Evolutionary conservation across 495 filamentous ascomycete genomes (phyloP).

Genomic region (Talaromyces ruber): DNA sequence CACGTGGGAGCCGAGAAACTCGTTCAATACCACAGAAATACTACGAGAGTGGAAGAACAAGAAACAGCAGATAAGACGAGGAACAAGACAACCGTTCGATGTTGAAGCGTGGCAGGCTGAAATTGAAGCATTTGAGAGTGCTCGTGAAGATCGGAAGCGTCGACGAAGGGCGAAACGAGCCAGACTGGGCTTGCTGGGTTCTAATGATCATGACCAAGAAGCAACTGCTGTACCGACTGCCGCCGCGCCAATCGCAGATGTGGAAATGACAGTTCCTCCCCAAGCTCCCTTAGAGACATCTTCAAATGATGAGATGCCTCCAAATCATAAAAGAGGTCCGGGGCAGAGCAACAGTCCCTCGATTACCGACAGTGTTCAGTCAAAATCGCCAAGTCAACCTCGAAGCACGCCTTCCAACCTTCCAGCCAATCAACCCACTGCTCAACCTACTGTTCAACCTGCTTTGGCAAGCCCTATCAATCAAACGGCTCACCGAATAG

Average conservation of each 20-base stretch:
- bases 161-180: conserved; percentile 38
- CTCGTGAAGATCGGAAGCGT: conserved; percentile 31
- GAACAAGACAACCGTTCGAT: conserved; percentile 37
- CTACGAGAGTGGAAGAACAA: conserved; percentile 45
- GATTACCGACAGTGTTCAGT: background rate
- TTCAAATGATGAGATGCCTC: background rate
- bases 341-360: background rate
- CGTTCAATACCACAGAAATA: conserved; percentile 41
- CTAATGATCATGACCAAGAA: background rate
- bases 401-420: background rate
- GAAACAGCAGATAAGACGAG: conserved; percentile 33
- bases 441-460: background rate
- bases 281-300: background rate
- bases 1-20: conserved; percentile 56
- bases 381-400: background rate
- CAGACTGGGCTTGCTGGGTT: conserved; percentile 20
- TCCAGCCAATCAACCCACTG: background rate
- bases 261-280: background rate
- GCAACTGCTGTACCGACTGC: background rate
- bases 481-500: background rate
- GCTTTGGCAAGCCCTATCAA: background rate
- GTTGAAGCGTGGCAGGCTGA: conserved; percentile 33
- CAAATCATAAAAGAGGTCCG: background rate
- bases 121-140: conserved; percentile 12
- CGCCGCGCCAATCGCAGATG: background rate